phyloP scores from a whole-genome alignment of 176 grass and related monocot species.

The Neostapfia colusana region DNA sequence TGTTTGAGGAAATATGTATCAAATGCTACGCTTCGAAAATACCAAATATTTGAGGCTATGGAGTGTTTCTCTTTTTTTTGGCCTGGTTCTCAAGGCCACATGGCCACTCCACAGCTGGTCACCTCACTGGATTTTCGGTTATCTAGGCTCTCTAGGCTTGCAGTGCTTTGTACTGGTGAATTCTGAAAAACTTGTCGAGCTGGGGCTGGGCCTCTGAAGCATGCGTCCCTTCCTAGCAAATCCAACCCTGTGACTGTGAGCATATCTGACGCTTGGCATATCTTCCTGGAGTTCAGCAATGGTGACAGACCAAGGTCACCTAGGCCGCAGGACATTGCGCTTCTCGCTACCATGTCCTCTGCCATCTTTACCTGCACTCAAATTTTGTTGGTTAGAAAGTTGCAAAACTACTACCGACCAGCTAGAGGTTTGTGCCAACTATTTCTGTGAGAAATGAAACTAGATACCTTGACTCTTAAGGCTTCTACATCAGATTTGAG shows the following conservation, averaged over 20 bases:
- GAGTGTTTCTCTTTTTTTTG: not conserved
- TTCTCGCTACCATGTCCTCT: conserved; percentile 76
- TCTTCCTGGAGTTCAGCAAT: conserved; percentile 54
- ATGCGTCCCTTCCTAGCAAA: conserved; percentile 41
- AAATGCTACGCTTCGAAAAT: not conserved
- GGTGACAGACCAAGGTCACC: conserved; percentile 57
- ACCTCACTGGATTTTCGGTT: conserved; percentile 42
- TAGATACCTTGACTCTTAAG: conserved; percentile 70
- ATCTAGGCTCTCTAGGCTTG: conserved; percentile 42
- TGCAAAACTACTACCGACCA: not conserved
- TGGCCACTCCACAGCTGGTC: conserved; percentile 27
- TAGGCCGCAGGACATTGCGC: conserved; percentile 58
- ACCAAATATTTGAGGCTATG: not conserved
- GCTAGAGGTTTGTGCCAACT: not conserved
- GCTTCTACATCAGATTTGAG: conserved; percentile 85
- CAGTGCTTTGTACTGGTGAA: conserved; percentile 46
- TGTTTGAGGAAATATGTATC: not conserved
- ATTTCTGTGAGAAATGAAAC: not conserved
- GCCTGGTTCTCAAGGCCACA: conserved; percentile 47
- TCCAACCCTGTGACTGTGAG: conserved; percentile 44
- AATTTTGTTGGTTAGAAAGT: conserved; percentile 4
- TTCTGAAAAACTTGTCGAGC: conserved; percentile 51
- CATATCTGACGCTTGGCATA: conserved; percentile 50
- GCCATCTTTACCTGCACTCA: conserved; percentile 78
- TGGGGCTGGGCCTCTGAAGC: conserved; percentile 39